Base-by-base conservation (phyloP, 1,139 yeast genomes). In the Trichomonascaceae sp. region DNA sequence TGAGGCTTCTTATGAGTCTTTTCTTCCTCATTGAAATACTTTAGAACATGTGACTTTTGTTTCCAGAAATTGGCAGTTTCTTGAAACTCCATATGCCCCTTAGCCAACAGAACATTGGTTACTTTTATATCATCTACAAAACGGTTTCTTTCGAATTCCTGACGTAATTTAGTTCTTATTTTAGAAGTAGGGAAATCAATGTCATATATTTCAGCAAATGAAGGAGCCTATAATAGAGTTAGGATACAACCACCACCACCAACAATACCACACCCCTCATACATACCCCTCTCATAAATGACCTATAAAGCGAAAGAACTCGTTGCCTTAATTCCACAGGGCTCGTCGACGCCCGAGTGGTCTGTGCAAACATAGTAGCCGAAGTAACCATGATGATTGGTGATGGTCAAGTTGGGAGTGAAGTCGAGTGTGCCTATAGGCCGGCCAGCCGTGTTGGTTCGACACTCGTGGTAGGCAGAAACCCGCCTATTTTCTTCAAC, bases 71-170 rank as follows among this genome's bases (percentile, higher is more conserved):
- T 88, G 65, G 85, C 78, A 67, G 87, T 79, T 69, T 88, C 96
- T 69, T 88, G 96, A 71, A 83, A 88, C 71, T 88, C 96, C 93
- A 87, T 87, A 66, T 87, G 93, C 7, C 95, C 96, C 74, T 86
- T 85, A 76, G 86, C 83, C 63, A 83, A 81, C 56, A 87, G 76
- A 17, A 86, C 78, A 70, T 87, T 88, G 61, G 79, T 75, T 45
- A 85, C 81, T 36, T 81, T 81, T 59, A 84, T 70, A 66, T 85
- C 89, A 57, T 74, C 73, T 51, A 87, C 87, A 67, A 77, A 86
- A 67, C 96, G 79, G 66, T 88, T 84, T 74, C 95, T 80, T 73
- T 88, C 96, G 64, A 88, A 88, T 70, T 88, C 95, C 70, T 87
- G 95, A 78, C 96, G 84, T 61, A 88, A 79, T 72, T 85, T 87